Evolutionary conservation across 176 grass and related monocot genomes (phyloP).

Genomic region (Luzula sylvatica): DNA sequence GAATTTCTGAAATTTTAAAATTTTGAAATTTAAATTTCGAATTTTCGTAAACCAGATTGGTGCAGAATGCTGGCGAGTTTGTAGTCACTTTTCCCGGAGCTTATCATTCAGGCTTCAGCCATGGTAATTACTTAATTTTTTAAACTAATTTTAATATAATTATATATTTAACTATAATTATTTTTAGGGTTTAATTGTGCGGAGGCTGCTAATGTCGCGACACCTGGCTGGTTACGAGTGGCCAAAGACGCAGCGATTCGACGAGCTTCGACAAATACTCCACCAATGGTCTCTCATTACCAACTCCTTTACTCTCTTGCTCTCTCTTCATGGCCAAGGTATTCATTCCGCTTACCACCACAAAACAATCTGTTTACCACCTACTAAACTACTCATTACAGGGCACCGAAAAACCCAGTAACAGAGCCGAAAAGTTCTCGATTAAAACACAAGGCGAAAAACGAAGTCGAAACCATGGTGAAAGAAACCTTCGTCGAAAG

Average conservation of each 20-base stretch:
- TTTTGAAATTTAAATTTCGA: constrained; percentile 11
- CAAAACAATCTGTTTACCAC: too few relatives aligned
- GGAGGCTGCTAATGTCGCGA: constrained; percentile 97
- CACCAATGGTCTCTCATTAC: constrained; percentile 98
- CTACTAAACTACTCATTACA: constrained; percentile 37
- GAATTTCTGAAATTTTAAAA: constrained; percentile 18
- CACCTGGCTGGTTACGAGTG: constrained; percentile 82
- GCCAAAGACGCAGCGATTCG: constrained; percentile 99
- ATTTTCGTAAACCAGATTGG: constrained; percentile 78
- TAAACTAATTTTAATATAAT: constrained; percentile 22
- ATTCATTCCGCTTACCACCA: too few relatives aligned
- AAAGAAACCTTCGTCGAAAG: constrained; percentile 78
- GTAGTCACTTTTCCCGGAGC: constrained; percentile 98
- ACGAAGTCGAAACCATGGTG: constrained; percentile 71
- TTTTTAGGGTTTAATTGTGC: constrained; percentile 90
- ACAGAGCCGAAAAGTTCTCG: constrained; percentile 73
- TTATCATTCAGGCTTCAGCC: constrained; percentile 99
- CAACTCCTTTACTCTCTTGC: constrained; percentile 93
- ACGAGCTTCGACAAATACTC: constrained; percentile 97
- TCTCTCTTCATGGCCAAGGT: constrained; percentile 72
- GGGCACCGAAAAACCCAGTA: constrained; percentile 35
- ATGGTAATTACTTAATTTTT: constrained; percentile 43
- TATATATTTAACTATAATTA: constrained; percentile 26
- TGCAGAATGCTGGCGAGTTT: constrained; percentile 98
- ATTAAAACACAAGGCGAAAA: constrained; percentile 76